Conservation (phyloP, 495 filamentous ascomycete genomes). For the Annulohypoxylon nitens region DNA sequence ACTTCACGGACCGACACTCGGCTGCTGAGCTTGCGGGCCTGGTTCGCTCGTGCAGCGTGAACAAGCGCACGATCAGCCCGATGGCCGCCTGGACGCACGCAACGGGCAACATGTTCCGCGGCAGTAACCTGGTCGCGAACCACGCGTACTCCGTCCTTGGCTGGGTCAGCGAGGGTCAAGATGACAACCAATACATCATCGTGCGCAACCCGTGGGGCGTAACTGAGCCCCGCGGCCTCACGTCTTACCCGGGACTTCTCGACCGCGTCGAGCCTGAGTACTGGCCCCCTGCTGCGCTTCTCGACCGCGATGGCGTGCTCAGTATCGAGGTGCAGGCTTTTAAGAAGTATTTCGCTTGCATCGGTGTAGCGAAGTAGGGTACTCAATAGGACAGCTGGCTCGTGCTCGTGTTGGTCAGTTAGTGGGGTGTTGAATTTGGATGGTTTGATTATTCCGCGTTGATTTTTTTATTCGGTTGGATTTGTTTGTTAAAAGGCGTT, state of each 20-base stretch:
- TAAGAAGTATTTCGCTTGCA: constrained; percentile 54
- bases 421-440: neutral
- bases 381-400: no score
- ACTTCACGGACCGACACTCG: constrained; percentile 44
- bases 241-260: constrained; percentile 50
- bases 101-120: constrained; percentile 48
- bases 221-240: constrained; percentile 51
- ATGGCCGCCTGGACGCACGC: constrained; percentile 53
- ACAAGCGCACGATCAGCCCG: constrained; percentile 52
- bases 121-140: constrained; percentile 55
- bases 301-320: constrained; percentile 51
- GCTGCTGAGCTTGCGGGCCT: constrained; percentile 48
- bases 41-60: constrained; percentile 51
- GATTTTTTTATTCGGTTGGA: neutral
- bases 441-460: neutral
- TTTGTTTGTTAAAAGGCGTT: neutral
- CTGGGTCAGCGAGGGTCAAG: constrained; percentile 53
- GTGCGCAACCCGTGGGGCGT: constrained; percentile 57
- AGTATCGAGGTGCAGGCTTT: constrained; percentile 51
- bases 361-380: constrained; percentile 53
- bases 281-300: constrained; percentile 51
- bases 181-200: constrained; percentile 54
- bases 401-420: neutral
- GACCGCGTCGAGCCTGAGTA: constrained; percentile 51
- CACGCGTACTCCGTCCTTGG: constrained; percentile 57